Conservation (phyloP, 2,329 filamentous ascomycete species). For the Bimuria novae-zelandiae region DNA sequence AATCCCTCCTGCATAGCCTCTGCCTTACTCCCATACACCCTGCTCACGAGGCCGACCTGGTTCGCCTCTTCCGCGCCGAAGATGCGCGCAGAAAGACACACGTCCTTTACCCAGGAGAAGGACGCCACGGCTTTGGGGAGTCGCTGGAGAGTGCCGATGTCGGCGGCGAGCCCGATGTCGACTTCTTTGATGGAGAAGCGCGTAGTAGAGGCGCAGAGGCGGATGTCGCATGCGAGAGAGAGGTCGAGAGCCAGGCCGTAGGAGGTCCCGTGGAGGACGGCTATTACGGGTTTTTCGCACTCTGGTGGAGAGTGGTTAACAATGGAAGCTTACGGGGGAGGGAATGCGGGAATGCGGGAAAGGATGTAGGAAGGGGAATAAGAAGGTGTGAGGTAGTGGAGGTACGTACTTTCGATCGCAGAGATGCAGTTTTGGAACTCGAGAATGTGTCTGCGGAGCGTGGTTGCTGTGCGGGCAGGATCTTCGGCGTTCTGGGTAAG, state of each 20-base stretch:
- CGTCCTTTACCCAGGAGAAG: conserved; percentile 78
- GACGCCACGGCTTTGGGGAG: conserved; percentile 75
- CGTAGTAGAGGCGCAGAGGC: conserved; percentile 64
- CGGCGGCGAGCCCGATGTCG: conserved; percentile 79
- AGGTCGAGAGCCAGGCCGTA: conserved; percentile 54
- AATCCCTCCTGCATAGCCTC: conserved; percentile 63
- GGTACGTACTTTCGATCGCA: conserved; percentile 61
- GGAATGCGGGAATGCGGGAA: no score
- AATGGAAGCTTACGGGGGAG: no score
- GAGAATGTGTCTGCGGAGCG: conserved; percentile 68
- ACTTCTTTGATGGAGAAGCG: conserved; percentile 78
- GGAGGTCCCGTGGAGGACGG: conserved; percentile 41
- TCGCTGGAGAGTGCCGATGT: conserved; percentile 75
- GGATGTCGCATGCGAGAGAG: conserved; percentile 70
- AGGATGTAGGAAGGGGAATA: no score
- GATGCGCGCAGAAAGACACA: conserved; percentile 71
- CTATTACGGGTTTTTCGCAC: conserved; percentile 18
- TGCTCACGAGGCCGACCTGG: conserved; percentile 70
- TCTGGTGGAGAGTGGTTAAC: no score
- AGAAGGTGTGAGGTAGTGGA: no score
- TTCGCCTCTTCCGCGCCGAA: conserved; percentile 73
- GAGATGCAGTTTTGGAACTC: conserved; percentile 82
- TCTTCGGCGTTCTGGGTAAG: conserved; percentile 53
- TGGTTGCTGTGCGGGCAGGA: conserved; percentile 50
- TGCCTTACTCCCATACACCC: conserved; percentile 64